These are phyloP conservation scores for Colletotrichum tropicicola DNA, from an alignment of 2,329 filamentous ascomycete genomes.

Conservation along the genomic window DNA sequence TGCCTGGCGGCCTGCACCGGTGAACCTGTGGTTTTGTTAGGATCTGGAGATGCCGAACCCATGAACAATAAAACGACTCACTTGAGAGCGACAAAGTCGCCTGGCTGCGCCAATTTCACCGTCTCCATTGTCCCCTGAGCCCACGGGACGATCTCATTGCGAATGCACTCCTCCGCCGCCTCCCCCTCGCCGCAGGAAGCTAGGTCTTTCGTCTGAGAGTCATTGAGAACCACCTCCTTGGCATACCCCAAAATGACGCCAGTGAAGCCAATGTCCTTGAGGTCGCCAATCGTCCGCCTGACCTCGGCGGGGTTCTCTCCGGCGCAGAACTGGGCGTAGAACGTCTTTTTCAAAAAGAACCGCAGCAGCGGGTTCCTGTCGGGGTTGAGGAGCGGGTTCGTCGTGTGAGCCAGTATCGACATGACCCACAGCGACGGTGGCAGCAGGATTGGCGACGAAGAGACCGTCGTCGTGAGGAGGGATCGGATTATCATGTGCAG, in stretches of 20 bases:
- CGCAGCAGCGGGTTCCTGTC: constrained; percentile 79
- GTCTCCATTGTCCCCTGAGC: constrained; percentile 78
- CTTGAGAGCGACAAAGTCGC: constrained; percentile 75
- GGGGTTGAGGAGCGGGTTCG: constrained; percentile 72
- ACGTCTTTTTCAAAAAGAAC: constrained; percentile 78
- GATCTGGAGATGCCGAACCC: not conserved
- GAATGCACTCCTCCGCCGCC: constrained; percentile 58
- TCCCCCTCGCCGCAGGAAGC: constrained; percentile 53
- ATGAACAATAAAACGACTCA: constrained; percentile 36
- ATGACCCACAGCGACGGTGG: constrained; percentile 75
- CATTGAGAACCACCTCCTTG: constrained; percentile 78
- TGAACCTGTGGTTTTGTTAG: constrained; percentile 64
- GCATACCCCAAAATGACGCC: constrained; percentile 90
- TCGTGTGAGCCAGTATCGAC: constrained; percentile 74
- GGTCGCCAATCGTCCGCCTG: constrained; percentile 65
- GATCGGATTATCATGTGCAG: constrained; percentile 74
- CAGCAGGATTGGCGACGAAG: constrained; percentile 75
- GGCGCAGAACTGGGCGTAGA: constrained; percentile 92
- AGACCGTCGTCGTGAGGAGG: constrained; percentile 74
- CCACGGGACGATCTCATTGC: constrained; percentile 76
- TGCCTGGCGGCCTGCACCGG: constrained; percentile 80
- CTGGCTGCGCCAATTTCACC: constrained; percentile 71
- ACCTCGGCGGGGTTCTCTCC: constrained; percentile 80
- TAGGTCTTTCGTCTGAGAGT: constrained; percentile 57
- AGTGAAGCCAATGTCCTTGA: constrained; percentile 80